These are phyloP conservation scores for Colletotrichum truncatum DNA, from an alignment of 2,329 filamentous ascomycete genomes.

Conservation along the genomic window DNA sequence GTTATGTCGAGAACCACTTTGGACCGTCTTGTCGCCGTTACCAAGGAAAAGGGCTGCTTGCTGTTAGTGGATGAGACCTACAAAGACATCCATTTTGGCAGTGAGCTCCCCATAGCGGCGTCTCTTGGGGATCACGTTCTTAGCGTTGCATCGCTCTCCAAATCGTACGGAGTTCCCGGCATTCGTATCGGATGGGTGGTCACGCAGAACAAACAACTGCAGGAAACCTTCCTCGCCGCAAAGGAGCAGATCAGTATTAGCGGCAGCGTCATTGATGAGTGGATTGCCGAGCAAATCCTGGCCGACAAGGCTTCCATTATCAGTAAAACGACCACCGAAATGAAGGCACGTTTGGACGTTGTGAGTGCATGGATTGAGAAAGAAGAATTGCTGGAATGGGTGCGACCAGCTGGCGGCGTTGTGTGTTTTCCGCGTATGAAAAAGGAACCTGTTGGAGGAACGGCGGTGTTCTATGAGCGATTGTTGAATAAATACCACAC, in stretches of 20 bases:
- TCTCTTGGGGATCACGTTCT: conserved; percentile 32
- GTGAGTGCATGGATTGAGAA: conserved; percentile 33
- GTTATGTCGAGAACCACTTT: conserved; percentile 11
- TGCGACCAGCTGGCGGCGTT: conserved; percentile 34
- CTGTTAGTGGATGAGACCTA: conserved; percentile 37
- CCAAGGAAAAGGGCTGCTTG: conserved; percentile 19
- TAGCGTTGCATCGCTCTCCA: conserved; percentile 35
- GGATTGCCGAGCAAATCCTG: no score
- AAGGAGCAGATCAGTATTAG: conserved; percentile 37
- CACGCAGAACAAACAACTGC: conserved; percentile 26
- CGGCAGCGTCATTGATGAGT: conserved; percentile 34
- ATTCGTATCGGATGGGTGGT: conserved; percentile 35
- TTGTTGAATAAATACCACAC: conserved; percentile 32
- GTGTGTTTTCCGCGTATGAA: conserved; percentile 37
- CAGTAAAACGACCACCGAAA: conserved; percentile 22
- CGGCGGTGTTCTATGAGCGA: conserved; percentile 32
- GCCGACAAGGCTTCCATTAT: background rate
- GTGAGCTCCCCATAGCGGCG: conserved; percentile 27
- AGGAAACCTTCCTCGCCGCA: conserved; percentile 34
- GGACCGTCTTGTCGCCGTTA: conserved; percentile 22
- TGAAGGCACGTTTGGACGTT: conserved; percentile 33
- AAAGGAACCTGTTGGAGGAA: conserved; percentile 31
- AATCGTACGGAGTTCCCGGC: conserved; percentile 34
- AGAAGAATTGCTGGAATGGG: conserved; percentile 37
- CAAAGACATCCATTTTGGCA: conserved; percentile 29